Percentiles rank a stretch among this genome's conserved stretches.
Conservation (phyloP, 2,329 filamentous ascomycete species). For the Ciborinia camelliae region DNA sequence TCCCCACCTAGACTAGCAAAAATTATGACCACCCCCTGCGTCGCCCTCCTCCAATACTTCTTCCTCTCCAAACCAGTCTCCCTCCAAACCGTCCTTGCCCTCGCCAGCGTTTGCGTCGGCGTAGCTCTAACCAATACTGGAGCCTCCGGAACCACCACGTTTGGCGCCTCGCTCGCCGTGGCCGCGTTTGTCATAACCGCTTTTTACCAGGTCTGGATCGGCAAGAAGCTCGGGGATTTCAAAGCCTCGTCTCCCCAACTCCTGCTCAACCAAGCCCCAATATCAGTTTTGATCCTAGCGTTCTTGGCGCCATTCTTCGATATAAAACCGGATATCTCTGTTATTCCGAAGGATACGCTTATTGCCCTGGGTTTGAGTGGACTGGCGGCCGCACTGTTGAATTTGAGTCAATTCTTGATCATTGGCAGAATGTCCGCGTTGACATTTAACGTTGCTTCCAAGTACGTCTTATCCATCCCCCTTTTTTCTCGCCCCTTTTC, state of each 20-base stretch:
- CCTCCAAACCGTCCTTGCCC: slow-evolving; percentile 41
- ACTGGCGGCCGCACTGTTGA: slow-evolving; percentile 42
- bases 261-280: slow-evolving; percentile 46
- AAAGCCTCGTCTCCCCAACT: slow-evolving; percentile 43
- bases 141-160: slow-evolving; percentile 40
- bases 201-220: slow-evolving; percentile 48
- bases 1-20: slow-evolving; percentile 41
- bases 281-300: slow-evolving; percentile 44
- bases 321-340: slow-evolving; percentile 33
- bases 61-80: slow-evolving; percentile 44
- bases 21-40: slow-evolving; percentile 47
- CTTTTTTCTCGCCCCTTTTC: neutral
- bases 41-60: slow-evolving; percentile 45
- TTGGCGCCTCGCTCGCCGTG: slow-evolving; percentile 43
- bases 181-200: slow-evolving; percentile 45
- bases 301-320: slow-evolving; percentile 45
- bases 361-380: slow-evolving; percentile 42
- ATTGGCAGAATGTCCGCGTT: slow-evolving; percentile 36
- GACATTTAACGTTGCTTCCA: slow-evolving; percentile 37
- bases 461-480: slow-evolving; percentile 26
- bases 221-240: slow-evolving; percentile 48
- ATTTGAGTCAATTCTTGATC: slow-evolving; percentile 43
- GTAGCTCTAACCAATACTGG: slow-evolving; percentile 45
- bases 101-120: slow-evolving; percentile 44
- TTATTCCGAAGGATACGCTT: slow-evolving; percentile 41